A percentile compares a stretch with the other conserved stretches of the same genome.
Evolutionary conservation across 345 rosid species (phyloP).

Genomic region (Sapria himalayana): DNA sequence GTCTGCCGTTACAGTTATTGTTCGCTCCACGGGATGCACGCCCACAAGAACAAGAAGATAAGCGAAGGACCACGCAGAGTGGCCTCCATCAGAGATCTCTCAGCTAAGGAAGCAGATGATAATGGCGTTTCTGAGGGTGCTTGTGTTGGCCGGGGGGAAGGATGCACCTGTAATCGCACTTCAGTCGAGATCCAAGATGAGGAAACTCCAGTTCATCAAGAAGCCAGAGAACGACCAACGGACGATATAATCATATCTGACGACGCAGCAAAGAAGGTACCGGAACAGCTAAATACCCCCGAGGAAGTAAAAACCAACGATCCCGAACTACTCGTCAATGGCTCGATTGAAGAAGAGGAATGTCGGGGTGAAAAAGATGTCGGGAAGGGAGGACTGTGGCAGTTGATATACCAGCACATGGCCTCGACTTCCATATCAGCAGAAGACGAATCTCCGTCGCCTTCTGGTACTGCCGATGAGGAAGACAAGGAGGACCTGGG

Average conservation of each 20-base stretch:
- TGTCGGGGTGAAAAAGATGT: slow-evolving; percentile 23
- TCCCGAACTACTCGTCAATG: slow-evolving; percentile 6
- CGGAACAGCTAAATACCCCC: slow-evolving; percentile 7
- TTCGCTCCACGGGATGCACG: slow-evolving; percentile 72
- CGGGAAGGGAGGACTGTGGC: slow-evolving; percentile 44
- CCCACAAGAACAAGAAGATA: too few relatives aligned
- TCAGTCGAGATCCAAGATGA: slow-evolving; percentile 2
- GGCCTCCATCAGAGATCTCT: slow-evolving; percentile 38
- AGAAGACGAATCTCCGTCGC: slow-evolving; percentile 16
- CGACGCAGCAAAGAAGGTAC: background rate
- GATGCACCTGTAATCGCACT: too few relatives aligned
- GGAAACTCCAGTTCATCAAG: slow-evolving; percentile 6
- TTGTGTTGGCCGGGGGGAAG: slow-evolving; percentile 15
- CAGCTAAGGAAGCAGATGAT: slow-evolving; percentile 38
- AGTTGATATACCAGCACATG: slow-evolving; percentile 55
- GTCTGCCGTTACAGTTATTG: slow-evolving; percentile 65
- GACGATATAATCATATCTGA: background rate
- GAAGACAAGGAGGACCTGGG: slow-evolving; percentile 16
- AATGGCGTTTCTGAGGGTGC: slow-evolving; percentile 23
- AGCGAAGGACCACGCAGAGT: slow-evolving; percentile 21
- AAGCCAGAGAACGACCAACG: slow-evolving; percentile 7
- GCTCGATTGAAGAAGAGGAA: slow-evolving; percentile 1
- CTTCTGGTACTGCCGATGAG: slow-evolving; percentile 10
- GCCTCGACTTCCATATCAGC: slow-evolving; percentile 33
- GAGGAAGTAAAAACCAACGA: slow-evolving; percentile 9